Conservation (phyloP, 495 filamentous ascomycete genomes). For the Podospora anserina region DNA sequence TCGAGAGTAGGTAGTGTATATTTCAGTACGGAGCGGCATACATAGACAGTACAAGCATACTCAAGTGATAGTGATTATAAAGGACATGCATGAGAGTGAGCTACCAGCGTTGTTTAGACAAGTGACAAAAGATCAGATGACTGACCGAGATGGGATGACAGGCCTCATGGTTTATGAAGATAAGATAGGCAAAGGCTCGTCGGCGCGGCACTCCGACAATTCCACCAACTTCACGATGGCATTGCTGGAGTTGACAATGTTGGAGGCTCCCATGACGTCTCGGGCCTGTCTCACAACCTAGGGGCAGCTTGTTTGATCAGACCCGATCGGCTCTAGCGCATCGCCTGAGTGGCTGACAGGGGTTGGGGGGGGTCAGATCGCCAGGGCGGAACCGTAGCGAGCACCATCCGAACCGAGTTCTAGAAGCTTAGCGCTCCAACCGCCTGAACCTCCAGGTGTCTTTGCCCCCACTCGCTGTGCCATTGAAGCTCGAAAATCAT, state of each 20-base stretch:
- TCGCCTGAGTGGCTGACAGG: slow-evolving; percentile 30
- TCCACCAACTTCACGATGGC: neutral
- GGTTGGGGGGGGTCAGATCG: slow-evolving; percentile 10
- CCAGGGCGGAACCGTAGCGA: slow-evolving; percentile 28
- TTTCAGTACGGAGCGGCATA: too few relatives aligned
- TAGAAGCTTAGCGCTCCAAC: neutral
- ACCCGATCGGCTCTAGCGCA: slow-evolving; percentile 27
- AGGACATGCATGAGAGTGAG: too few relatives aligned
- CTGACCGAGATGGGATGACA: neutral
- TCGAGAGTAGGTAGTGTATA: neutral
- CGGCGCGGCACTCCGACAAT: neutral
- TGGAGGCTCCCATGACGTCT: slow-evolving; percentile 21
- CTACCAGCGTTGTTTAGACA: too few relatives aligned
- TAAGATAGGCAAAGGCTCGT: neutral
- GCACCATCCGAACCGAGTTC: slow-evolving; percentile 24
- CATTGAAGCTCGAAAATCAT: slow-evolving; percentile 2
- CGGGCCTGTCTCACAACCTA: slow-evolving; percentile 30
- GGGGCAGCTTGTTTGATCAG: slow-evolving; percentile 27
- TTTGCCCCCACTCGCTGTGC: neutral
- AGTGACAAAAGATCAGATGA: neutral
- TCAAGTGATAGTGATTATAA: too few relatives aligned
- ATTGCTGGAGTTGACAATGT: neutral
- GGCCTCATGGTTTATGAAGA: neutral
- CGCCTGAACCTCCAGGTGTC: neutral
- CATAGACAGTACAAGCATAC: too few relatives aligned